Evolutionary conservation across 2,329 filamentous ascomycete species (phyloP).

Genomic region (Dendryphion nanum): DNA sequence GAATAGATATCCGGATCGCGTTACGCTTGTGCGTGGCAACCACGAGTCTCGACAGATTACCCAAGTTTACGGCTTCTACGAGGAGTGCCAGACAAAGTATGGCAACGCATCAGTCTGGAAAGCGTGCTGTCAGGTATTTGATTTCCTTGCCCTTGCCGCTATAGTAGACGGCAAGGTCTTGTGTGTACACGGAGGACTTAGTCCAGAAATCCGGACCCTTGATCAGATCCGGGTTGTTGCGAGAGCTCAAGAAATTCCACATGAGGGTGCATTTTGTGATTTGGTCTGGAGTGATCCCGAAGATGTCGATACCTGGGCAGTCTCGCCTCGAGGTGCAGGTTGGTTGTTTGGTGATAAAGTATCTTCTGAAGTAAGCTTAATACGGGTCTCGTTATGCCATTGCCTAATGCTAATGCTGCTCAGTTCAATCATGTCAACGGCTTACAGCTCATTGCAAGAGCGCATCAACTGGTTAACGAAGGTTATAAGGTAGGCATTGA

Average conservation of each 20-base stretch:
- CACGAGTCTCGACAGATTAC: conserved; percentile 99
- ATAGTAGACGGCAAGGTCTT: conserved; percentile 99
- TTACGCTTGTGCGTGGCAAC: conserved; percentile 74
- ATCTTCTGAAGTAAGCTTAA: conserved; percentile 56
- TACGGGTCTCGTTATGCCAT: not conserved
- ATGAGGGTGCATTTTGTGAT: conserved; percentile 98
- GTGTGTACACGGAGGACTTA: conserved; percentile 94
- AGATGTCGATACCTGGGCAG: conserved; percentile 67
- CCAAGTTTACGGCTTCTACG: conserved; percentile 98
- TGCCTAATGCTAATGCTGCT: not conserved
- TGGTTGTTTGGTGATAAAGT: conserved; percentile 72
- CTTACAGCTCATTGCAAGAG: conserved; percentile 68
- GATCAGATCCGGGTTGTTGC: conserved; percentile 83
- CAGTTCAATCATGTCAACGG: conserved; percentile 75
- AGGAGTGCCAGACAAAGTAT: conserved; percentile 98
- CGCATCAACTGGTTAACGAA: conserved; percentile 74
- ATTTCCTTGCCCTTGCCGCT: conserved; percentile 94
- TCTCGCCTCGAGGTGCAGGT: conserved; percentile 66
- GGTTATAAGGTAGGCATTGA: conserved; percentile 61
- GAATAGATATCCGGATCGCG: conserved; percentile 61
- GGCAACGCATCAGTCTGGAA: conserved; percentile 99
- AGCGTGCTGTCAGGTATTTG: conserved; percentile 97
- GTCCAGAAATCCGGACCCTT: conserved; percentile 92
- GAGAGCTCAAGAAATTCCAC: conserved; percentile 88
- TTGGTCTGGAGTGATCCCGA: conserved; percentile 89